Evolutionary conservation across 345 rosid genomes (phyloP).

Genomic region (Citrus glauca): DNA sequence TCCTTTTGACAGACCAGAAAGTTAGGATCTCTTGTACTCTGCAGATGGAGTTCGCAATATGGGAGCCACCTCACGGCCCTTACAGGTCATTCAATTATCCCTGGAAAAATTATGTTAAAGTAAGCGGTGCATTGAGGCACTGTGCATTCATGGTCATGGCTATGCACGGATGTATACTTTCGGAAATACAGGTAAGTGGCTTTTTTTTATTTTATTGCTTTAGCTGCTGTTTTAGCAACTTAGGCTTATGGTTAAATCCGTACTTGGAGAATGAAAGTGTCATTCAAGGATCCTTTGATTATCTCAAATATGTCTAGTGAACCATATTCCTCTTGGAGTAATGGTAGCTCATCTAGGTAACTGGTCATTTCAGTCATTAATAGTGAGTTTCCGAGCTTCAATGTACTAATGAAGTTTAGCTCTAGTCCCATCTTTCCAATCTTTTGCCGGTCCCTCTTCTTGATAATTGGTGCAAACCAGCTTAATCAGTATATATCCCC

Average conservation of each 20-base stretch:
- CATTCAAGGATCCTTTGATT: not conserved
- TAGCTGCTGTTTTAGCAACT: not conserved
- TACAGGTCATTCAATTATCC: slow-evolving; percentile 68
- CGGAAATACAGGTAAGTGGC: slow-evolving; percentile 75
- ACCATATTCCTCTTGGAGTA: not conserved
- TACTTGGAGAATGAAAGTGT: not conserved
- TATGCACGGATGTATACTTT: slow-evolving; percentile 87
- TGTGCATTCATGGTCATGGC: slow-evolving; percentile 97
- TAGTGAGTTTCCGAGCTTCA: not conserved
- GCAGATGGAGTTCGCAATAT: slow-evolving; percentile 73
- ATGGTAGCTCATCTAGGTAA: not conserved
- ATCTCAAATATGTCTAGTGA: not conserved
- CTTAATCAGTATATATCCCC: no score
- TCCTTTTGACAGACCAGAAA: not conserved
- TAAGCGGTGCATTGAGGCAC: slow-evolving; percentile 85
- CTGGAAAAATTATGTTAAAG: slow-evolving; percentile 70
- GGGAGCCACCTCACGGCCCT: slow-evolving; percentile 97
- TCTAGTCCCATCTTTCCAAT: not conserved
- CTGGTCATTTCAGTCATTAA: not conserved
- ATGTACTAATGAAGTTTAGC: not conserved
- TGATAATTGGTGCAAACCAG: not conserved
- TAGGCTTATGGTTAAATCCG: not conserved
- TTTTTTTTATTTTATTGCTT: not conserved
- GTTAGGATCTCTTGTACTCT: slow-evolving; percentile 6
- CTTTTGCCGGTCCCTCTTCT: not conserved